Evolutionary conservation across 371 early-diverging fungal species (phyloP).

Genomic region (Mortierella polycephala): DNA sequence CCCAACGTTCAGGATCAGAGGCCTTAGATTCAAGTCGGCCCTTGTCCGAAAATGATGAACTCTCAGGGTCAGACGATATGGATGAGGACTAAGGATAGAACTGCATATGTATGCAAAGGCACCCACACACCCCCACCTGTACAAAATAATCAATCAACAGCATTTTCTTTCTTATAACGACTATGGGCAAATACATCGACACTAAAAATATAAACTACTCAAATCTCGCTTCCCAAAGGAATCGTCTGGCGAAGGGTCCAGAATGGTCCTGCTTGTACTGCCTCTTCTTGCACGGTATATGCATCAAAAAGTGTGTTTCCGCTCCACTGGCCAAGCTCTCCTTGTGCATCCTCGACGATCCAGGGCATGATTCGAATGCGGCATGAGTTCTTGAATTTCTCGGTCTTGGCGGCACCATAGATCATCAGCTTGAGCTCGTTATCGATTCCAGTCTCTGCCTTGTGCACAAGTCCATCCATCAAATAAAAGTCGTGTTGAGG

Average conservation of each 20-base stretch:
- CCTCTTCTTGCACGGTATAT: background rate
- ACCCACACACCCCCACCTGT: background rate
- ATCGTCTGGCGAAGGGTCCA: conserved; percentile 34
- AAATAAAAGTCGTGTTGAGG: conserved; percentile 82
- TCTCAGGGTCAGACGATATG: conserved; percentile 50
- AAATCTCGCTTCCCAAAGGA: conserved; percentile 1
- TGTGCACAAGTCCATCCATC: conserved; percentile 67
- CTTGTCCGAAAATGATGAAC: conserved; percentile 41
- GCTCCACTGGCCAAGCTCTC: conserved; percentile 33
- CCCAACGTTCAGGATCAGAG: conserved; percentile 13
- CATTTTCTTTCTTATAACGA: background rate
- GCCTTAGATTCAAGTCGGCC: conserved; percentile 22
- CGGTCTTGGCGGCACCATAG: conserved; percentile 19
- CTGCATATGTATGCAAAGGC: background rate
- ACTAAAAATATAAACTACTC: background rate
- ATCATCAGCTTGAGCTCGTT: conserved; percentile 49
- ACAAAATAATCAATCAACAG: background rate
- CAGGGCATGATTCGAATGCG: conserved; percentile 28
- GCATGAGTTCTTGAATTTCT: background rate
- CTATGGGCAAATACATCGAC: background rate
- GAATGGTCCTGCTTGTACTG: conserved; percentile 21
- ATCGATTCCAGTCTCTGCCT: conserved; percentile 15
- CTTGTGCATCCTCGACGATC: conserved; percentile 41
- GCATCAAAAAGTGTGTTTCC: conserved; percentile 28
- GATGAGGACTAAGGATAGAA: conserved; percentile 35